Base-by-base conservation (phyloP, 768 basidiomycete genomes). In the Tephrocybe sp. region DNA sequence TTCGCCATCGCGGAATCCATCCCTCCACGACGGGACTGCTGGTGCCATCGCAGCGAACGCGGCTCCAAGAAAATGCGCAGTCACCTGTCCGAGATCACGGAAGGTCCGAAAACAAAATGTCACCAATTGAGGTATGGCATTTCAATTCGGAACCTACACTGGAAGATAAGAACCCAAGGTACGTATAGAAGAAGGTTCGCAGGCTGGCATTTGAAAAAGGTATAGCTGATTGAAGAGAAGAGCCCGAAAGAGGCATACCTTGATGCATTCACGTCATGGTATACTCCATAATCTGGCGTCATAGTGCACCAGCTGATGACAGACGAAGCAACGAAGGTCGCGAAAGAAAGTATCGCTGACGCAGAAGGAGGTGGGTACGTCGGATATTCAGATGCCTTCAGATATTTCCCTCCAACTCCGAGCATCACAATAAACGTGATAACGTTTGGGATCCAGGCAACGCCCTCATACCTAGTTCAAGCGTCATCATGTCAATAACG, bases 371-470 rank as follows among this genome's bases (percentile, higher is more conserved):
- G 24, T 9, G 70, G 69, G 26, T 39, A 41, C 8, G 51, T 18
- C 5, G 56, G 56, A 36, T 47, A 49, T 12, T 50, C 38, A 7
- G 53, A 52, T 11, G n/a, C 6, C 42, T 68, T 60, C 9, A 90
- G 68, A 50, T 87, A 73, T 57, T 83, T 81, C 0, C 83, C 85
- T 0, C 85, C 79, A 4, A 86, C 68, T 1, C 84, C 86, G 24
- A 86, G 71, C 22, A 83, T 78, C 22, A 87, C 74, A 22, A 86
- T 62, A 63, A 86, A 84, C 12, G 79, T 74, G 34, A 90, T 63
- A 7, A 80, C 65, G 34, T 82, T 78, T 0, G 89, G 88, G 7
- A 88, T 68, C 87, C 89, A 89, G 4, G 81, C 70, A 8, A 83
- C 61, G 18, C 77, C 80, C 55, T 87, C 87, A 42, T 70, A 75